Percentiles rank a stretch among this genome's conserved stretches.
phyloP scores from a whole-genome alignment of 768 basidiomycete species.

The Hypholoma sublateritium region DNA sequence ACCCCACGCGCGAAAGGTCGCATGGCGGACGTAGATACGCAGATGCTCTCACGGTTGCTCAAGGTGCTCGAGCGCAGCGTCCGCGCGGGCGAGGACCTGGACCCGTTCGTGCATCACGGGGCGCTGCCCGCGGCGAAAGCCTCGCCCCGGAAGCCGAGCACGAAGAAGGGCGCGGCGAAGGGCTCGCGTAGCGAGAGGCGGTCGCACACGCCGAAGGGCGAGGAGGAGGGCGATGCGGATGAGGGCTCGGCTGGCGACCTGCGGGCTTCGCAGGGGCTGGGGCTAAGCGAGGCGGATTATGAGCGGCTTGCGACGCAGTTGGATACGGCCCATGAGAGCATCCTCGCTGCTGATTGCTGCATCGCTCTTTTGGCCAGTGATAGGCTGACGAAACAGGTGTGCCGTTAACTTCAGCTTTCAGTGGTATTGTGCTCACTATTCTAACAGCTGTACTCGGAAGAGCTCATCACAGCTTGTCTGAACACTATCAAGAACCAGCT shows the following conservation, averaged over 20 bases:
- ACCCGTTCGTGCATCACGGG: constrained; percentile 54
- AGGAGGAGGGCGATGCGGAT: constrained; percentile 19
- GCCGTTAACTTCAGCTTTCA: constrained; percentile 13
- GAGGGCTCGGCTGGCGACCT: constrained; percentile 13
- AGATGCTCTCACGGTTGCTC: constrained; percentile 61
- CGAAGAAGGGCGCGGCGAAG: constrained; percentile 39
- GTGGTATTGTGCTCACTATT: background rate
- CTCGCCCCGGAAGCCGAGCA: constrained; percentile 52
- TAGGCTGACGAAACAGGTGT: constrained; percentile 82
- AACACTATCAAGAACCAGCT: constrained; percentile 78
- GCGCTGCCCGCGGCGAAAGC: constrained; percentile 24
- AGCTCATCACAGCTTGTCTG: constrained; percentile 82
- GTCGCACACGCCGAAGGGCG: constrained; percentile 41
- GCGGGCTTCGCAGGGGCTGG: constrained; percentile 5
- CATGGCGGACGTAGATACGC: constrained; percentile 68
- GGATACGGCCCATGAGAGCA: constrained; percentile 67
- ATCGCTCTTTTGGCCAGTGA: constrained; percentile 78
- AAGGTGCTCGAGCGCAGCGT: constrained; percentile 82
- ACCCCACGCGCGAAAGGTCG: constrained; percentile 54
- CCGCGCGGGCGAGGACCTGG: constrained; percentile 70
- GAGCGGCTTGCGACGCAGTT: constrained; percentile 51
- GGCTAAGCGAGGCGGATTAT: constrained; percentile 45
- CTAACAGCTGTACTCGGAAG: constrained; percentile 86
- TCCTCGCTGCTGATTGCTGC: constrained; percentile 82
- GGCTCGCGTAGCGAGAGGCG: constrained; percentile 40